Base-by-base conservation (phyloP, 1,284 basidiomycete species). In the Ustilago curta region DNA sequence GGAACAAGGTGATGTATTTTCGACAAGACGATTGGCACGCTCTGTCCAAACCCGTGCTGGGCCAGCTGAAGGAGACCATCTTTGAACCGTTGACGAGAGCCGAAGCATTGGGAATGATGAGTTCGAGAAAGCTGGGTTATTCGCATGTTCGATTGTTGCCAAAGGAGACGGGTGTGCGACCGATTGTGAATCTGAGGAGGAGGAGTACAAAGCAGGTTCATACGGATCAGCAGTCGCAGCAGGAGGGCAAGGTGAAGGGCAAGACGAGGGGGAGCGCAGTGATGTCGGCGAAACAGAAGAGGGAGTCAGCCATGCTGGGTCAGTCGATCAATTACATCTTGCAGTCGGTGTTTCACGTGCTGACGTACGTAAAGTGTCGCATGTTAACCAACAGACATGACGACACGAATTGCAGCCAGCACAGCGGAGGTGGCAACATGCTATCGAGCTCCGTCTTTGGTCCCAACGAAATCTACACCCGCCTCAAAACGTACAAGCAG, bases 151-250 rank as follows among this genome's bases (percentile, higher is more conserved):
- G 97, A 2, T 87, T 99, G 1, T 87, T 98, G 27, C 97, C 96
- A 0, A 99, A 99, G 85, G 94, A 95, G 59, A 93, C 90, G 4
- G 95, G 96, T 0, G 93, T 98, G 4, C 88, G 97, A 32, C 95
- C 95, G 0, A 97, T 99, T 66, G 93, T 97, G 37, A 99, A 99
- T 82, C 87, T 99, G 37, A 89, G 91, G 14, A 88, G 91, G 32
- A 90, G 90, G n/a, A 73, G 70, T 42, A 68, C 70, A 1, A 74
- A 74, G 39, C 67, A 66, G 52, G 59, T 70, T 3, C 68, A 70
- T 16, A 51, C 27, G 2, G 49, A 57, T 3, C 55, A 61, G 55
- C 59, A 45, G 54, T 35, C 59, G 1, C 43, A 43, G 14, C 49
- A 58, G 23, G 21, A 16, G 21, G 57, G 25, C 3, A 19, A 6